Base-by-base conservation (phyloP, 2,329 filamentous ascomycete genomes). In the Neonectria magnoliae region DNA sequence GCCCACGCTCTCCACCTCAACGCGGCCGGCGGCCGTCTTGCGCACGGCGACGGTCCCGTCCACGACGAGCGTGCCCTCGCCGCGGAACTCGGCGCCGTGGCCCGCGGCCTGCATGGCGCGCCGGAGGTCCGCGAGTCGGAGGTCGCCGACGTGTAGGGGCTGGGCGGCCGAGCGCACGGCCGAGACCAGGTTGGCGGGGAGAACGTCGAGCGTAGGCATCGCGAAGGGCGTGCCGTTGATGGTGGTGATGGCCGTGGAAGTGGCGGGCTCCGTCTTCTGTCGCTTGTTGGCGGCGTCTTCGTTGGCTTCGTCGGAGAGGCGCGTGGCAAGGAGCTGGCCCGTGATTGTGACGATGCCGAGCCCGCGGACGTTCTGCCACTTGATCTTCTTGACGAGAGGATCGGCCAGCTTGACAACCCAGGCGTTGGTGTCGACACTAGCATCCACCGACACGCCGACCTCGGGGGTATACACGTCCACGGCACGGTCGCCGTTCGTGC, bases 391-490 rank as follows among this genome's bases (percentile, higher is more conserved):
- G 64, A 97, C 92, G 20, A 99, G 88, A 48, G 88, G 83, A 71
- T 95, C 93, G 53, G 93, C 94, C 18, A 99, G 86, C 79, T 94
- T 97, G 65, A 99, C 92, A 25, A 93, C 91, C 96, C 97, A 99
- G 4, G 96, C 94, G 76, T 98, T 98, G 5, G 95, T 98, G 77
- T 99, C 96, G 45, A 98, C 95, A 75, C 94, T 98, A 13, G 95
- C 96, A 78, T 99, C 91, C 45, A 99, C 86, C 14, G 85, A 83
- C 36, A 86, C 83, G 25, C 94, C 94, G n/a, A 93, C 83, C 10
- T 82, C 79, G 1, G 96, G 96, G 0, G 93, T 94, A 76, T 95
- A 95, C 5, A 99, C 93, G 68, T 94, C 90, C 38, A 89, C 85
- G 18, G 83, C 81, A 50, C 81, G 72, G 41, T 84, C 83, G 45